Evolutionary conservation across 2,329 filamentous ascomycete species (phyloP).

Genomic region (Penicillium sp.): DNA sequence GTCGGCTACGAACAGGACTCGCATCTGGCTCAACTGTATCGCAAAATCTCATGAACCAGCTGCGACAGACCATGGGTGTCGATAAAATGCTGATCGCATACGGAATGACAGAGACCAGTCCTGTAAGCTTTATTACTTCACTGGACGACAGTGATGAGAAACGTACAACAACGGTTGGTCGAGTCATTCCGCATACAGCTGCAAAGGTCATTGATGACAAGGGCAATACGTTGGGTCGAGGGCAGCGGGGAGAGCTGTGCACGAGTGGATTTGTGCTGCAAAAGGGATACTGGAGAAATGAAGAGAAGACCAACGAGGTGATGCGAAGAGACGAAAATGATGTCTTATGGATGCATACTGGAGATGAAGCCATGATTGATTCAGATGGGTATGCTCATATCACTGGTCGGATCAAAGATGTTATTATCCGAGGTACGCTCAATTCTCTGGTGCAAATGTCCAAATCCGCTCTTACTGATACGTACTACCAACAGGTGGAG

Average conservation of each 20-base stretch:
- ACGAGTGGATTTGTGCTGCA: constrained; percentile 70
- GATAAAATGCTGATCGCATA: constrained; percentile 84
- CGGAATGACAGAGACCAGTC: constrained; percentile 86
- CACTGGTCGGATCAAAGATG: constrained; percentile 72
- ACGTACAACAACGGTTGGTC: constrained; percentile 69
- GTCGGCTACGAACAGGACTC: constrained; percentile 72
- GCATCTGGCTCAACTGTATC: constrained; percentile 79
- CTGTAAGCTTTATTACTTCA: constrained; percentile 67
- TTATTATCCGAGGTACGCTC: constrained; percentile 59
- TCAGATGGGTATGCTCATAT: constrained; percentile 64
- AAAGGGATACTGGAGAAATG: constrained; percentile 45
- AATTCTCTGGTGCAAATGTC: no score
- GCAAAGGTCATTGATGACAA: constrained; percentile 57
- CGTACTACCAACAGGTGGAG: constrained; percentile 42
- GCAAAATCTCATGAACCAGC: constrained; percentile 59
- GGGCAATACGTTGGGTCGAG: constrained; percentile 28
- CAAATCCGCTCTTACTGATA: no score
- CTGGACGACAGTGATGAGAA: constrained; percentile 68
- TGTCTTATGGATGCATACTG: constrained; percentile 61
- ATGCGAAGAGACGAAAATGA: constrained; percentile 60
- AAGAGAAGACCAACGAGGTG: constrained; percentile 59
- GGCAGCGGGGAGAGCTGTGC: constrained; percentile 67
- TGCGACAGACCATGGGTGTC: constrained; percentile 71
- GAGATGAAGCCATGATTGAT: constrained; percentile 54
- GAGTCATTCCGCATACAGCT: constrained; percentile 71